Conservation (phyloP, 176 grass and related monocot genomes). For the Poa annua region DNA sequence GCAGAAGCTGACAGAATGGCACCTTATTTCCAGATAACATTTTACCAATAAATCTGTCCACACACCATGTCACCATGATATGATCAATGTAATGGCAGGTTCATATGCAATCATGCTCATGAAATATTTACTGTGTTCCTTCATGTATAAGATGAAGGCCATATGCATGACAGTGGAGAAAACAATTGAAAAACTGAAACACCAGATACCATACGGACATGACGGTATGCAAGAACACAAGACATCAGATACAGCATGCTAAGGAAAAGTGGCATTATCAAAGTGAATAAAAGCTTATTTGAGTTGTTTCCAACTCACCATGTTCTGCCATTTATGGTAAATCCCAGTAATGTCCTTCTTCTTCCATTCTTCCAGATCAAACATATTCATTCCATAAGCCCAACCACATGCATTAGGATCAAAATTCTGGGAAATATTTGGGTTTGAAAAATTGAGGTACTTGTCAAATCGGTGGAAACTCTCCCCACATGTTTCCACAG, state of each 20-base stretch:
- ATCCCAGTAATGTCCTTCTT: constrained; percentile 75
- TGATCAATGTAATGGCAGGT: background rate
- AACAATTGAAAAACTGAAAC: background rate
- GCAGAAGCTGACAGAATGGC: background rate
- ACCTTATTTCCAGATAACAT: background rate
- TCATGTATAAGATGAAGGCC: background rate
- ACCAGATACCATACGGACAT: background rate
- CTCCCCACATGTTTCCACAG: constrained; percentile 64
- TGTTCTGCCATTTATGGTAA: constrained; percentile 74
- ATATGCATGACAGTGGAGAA: constrained; percentile 16
- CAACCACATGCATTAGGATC: constrained; percentile 71
- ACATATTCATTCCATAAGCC: constrained; percentile 78
- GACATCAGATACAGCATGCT: background rate
- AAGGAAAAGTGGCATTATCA: background rate
- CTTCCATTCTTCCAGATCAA: constrained; percentile 73
- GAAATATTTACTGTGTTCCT: constrained; percentile 6
- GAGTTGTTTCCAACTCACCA: constrained; percentile 49
- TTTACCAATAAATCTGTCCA: background rate
- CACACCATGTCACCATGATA: background rate
- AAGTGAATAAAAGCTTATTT: constrained; percentile 11
- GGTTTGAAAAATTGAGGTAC: constrained; percentile 74
- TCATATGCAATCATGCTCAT: constrained; percentile 17
- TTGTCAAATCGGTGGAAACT: constrained; percentile 72
- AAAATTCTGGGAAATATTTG: constrained; percentile 60
- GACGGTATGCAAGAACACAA: constrained; percentile 3